Base-by-base conservation (phyloP, 83 land plant genomes). In the Thuja plicata region DNA sequence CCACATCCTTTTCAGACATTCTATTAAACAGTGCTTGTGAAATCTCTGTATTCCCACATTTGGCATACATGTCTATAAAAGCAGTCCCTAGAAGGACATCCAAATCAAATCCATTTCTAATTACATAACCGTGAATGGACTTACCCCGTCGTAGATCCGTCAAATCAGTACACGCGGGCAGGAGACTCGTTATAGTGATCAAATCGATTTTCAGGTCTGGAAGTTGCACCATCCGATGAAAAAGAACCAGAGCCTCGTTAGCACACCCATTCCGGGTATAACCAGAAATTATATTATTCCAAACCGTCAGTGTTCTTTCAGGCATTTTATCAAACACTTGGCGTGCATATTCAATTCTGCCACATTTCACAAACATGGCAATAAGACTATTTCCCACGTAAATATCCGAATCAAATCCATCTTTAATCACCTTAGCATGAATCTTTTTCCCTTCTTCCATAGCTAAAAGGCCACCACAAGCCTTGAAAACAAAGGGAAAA, bases 21-120 rank as follows among this genome's bases (percentile, higher is more conserved):
- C 41, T 45, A 71, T 87, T 19, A 46, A 87, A 87, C 46, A 87
- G 27, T 43, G n/a, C 46, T 48, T 77, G n/a, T 3, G 88, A 35
- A 60, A 73, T 37, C 27, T 87, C 81, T 37, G 71, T 3, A 60
- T 8, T 70, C 30, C 88, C 79, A 48, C 88, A 87, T 87, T 87
- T 87, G 11, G 88, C 82, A 60, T 87, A 87, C 88, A 87, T 87
- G 76, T 87, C 79, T 30, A 87, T 66, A 17, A 87, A 87, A 60
- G 88, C 88, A 27, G 73, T 66, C 9, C 30, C n/a, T 66, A 66
- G 30, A 66, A 27, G n/a, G 32, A 66, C 73, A 66, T 66, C 73
- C 9, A 66, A 66, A 66, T 66, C 73, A 66, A 66, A 66, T 66
- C 73, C 73, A 27, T 66, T 27, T 66, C 73, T 66, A 66, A 66